A percentile compares a stretch with the other conserved stretches of the same genome.
Evolutionary conservation across 495 filamentous ascomycete species (phyloP).

Genomic region (Penicillium verhagenii): DNA sequence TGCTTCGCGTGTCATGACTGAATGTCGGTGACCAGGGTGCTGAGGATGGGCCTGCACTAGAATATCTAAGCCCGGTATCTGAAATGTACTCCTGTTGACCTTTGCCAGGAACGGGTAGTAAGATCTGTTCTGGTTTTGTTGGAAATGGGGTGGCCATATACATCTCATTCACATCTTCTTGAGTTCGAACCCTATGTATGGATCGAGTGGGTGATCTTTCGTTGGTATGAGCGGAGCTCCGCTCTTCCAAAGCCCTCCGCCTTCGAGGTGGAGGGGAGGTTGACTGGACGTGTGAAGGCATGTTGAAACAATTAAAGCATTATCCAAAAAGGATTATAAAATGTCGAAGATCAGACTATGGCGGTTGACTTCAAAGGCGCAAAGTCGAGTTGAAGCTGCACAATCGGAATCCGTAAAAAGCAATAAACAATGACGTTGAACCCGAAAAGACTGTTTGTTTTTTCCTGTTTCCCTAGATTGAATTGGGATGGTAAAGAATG

Average conservation of each 20-base stretch:
- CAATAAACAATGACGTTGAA: slow-evolving; percentile 9
- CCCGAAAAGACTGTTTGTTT: slow-evolving; percentile 1
- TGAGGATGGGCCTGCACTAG: slow-evolving; percentile 18
- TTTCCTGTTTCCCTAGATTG: slow-evolving; percentile 8
- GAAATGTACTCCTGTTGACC: slow-evolving; percentile 39
- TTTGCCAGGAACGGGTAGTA: slow-evolving; percentile 47
- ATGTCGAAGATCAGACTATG: slow-evolving; percentile 5
- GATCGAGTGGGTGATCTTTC: slow-evolving; percentile 37
- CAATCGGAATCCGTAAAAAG: slow-evolving; percentile 2
- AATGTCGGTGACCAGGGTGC: slow-evolving; percentile 31
- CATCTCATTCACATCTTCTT: slow-evolving; percentile 40
- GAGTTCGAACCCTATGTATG: slow-evolving; percentile 35
- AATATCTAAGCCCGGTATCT: slow-evolving; percentile 33
- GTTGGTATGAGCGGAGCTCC: slow-evolving; percentile 52
- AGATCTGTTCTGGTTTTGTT: slow-evolving; percentile 52
- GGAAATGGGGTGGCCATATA: slow-evolving; percentile 50
- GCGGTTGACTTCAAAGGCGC: slow-evolving; percentile 5
- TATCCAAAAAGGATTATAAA: slow-evolving; percentile 20
- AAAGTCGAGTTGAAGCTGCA: not conserved
- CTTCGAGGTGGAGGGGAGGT: slow-evolving; percentile 38
- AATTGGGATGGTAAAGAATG: slow-evolving; percentile 9
- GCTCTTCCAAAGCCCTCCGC: slow-evolving; percentile 51
- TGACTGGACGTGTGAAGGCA: slow-evolving; percentile 35
- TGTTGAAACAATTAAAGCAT: slow-evolving; percentile 36
- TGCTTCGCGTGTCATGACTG: slow-evolving; percentile 30